These are phyloP conservation scores for Microstegium vimineum DNA, from an alignment of 176 grass and related monocot species.

Conservation along the genomic window DNA sequence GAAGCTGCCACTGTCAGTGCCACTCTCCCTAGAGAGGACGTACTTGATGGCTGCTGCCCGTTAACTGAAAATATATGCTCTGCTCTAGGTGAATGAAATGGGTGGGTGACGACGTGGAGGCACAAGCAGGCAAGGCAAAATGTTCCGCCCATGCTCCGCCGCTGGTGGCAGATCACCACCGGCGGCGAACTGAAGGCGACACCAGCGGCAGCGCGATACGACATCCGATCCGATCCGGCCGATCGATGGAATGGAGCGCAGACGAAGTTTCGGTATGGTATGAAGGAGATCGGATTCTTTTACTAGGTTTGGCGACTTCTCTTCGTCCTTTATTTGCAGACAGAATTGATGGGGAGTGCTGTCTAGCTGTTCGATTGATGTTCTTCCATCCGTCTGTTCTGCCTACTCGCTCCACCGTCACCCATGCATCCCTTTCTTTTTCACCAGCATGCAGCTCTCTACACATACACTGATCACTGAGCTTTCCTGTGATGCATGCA, in stretches of 20 bases:
- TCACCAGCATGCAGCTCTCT: background rate
- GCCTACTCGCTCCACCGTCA: background rate
- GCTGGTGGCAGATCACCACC: conserved; percentile 30
- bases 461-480: background rate
- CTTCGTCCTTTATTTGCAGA: conserved; percentile 25
- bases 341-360: background rate
- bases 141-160: conserved; percentile 1
- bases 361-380: conserved; percentile 36
- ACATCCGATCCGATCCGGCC: no score
- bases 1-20: background rate
- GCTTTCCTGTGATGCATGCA: background rate
- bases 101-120: conserved; percentile 10
- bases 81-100: conserved; percentile 20
- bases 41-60: background rate
- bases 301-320: conserved; percentile 32
- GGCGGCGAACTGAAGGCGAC: background rate
- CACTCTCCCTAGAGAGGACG: no score
- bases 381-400: background rate
- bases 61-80: conserved; percentile 32
- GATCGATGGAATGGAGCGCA: no score
- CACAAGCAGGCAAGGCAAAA: background rate
- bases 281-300: conserved; percentile 33
- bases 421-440: background rate
- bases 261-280: background rate
- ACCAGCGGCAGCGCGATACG: background rate